Base-by-base conservation (phyloP, 2,329 filamentous ascomycete genomes). In the Hypoxylon sp. region DNA sequence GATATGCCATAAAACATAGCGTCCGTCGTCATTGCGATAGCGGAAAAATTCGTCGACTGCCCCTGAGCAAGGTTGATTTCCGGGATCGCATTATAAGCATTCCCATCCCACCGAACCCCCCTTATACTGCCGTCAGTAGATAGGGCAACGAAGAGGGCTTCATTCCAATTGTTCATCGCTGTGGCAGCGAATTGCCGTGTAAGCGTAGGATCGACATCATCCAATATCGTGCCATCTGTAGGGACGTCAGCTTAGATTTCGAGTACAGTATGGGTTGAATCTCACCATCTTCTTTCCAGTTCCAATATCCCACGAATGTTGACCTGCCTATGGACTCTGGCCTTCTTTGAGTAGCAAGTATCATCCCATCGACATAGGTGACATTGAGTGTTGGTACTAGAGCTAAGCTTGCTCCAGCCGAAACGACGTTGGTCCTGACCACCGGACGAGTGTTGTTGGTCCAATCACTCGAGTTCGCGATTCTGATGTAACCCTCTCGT, bases 1-100 rank as follows among this genome's bases (percentile, higher is more conserved):
- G 63, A 48, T 48, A 74, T 70, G 5, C 72, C 70, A 31, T 74
- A 74, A 31, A 74, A 70, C 64, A 70, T 68, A 3, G 66, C 71
- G 48, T 74, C 72, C 19, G 57, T 63, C 35, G 70, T 72, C 62
- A 68, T 69, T 19, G 72, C 70, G 8, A 74, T 73, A 10, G 71
- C 71, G 1, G 68, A 71, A 56, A 74, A 74, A 33, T 67, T 73
- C 50, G 67, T 63, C 31, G 66, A 65, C 29, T 70, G 54, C 14
- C 62, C 66, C 24, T 69, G 37, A 46, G 51, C 58, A 24, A 71
- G 65, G 19, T 26, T 65, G 24, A 71, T 69, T 19, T 63, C 11
- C 11, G 60, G 44, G 14, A 71, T 42, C 39, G 53, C 48, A 10
- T 29, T 63, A 33, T 62, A 69, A 9, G 35, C 13, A 2, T 35